Evolutionary conservation across 1,284 basidiomycete species (phyloP).

Genomic region (Amylostereum areolatum): DNA sequence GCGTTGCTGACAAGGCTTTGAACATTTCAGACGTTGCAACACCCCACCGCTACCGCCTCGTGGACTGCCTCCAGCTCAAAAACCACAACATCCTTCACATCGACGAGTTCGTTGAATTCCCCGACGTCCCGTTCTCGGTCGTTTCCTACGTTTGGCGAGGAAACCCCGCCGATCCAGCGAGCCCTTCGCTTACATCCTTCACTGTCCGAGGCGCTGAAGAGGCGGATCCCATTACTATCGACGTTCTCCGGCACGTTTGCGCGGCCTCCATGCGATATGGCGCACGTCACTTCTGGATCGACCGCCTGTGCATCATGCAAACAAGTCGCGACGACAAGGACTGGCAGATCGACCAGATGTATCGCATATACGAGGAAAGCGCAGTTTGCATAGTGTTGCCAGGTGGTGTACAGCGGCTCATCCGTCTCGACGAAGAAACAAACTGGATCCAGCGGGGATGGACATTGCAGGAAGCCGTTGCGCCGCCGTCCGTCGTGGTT

Average conservation of each 20-base stretch:
- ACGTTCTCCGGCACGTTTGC: conserved; percentile 3
- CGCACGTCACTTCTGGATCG: conserved; percentile 9
- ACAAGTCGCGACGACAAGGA: conserved; percentile 5
- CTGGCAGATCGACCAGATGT: conserved; percentile 9
- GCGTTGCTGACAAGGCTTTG: too few species aligned
- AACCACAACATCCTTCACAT: too few species aligned
- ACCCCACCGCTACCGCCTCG: too few species aligned
- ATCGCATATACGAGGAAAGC: background rate
- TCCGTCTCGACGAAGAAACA: conserved; percentile 14
- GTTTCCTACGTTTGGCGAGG: conserved; percentile 15
- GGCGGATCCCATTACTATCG: background rate
- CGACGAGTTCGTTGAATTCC: too few species aligned
- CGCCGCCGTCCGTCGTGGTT: background rate
- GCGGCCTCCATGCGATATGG: conserved; percentile 3
- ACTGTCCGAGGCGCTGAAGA: background rate
- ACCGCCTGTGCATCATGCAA: conserved; percentile 11
- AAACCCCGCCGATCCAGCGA: background rate
- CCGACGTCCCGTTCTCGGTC: too few species aligned
- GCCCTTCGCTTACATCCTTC: background rate
- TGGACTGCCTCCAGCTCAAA: too few species aligned
- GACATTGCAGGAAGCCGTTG: conserved; percentile 15
- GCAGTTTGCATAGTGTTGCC: conserved; percentile 2
- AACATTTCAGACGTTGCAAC: too few species aligned
- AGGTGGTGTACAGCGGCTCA: conserved; percentile 11
- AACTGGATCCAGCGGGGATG: conserved; percentile 13